Base-by-base conservation (phyloP, 2,329 filamentous ascomycete species). In the Cryphonectria nitschkei region DNA sequence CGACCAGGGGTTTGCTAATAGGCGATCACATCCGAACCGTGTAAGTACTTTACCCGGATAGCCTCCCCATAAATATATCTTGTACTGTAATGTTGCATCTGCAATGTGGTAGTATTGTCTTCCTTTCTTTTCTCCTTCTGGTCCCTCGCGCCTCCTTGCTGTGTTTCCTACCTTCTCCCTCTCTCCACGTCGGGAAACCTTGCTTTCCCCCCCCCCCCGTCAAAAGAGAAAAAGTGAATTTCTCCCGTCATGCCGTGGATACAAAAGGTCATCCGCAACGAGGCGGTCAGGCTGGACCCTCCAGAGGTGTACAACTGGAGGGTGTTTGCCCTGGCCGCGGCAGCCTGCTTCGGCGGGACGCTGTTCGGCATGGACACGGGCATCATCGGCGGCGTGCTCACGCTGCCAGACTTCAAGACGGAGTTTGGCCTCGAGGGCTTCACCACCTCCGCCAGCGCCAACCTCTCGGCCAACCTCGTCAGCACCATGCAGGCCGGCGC, bases 251-350 rank as follows among this genome's bases (percentile, higher is more conserved):
- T 71, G 50, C 74, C 65, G 68, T 60, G 81, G 52, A 76, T 85
- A 69, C 79, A 76, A 72, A 82, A 81, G 74, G 84, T 86, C 73
- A 83, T 86, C 73, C 82, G 82, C 75, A 86, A 86, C 78, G 84
- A 92, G 76, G 88, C 90, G 69, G 91, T 92, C 83, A 88, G 84
- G 77, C 81, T 83, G 67, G 90, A 93, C 77, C 90, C 90, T 19
- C 84, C 85, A 22, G 88, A 92, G 78, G 89, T 92, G 71, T 92
- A 92, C 78, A 89, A 89, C 76, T 92, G 90, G 89, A 86, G 90
- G 67, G 89, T 91, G 5, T 91, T 90, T 73, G 81, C 87, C 66
- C 81, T 92, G 70, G 89, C 90, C 32, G 88, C 85, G 73, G 90
- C 89, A 62, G 83, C 84, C 75, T 75, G 81, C 74, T 65, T 64